A percentile compares a stretch with the other conserved stretches of the same genome.
phyloP scores from a whole-genome alignment of 176 grass and related monocot genomes.

The Raddia guianensis region DNA sequence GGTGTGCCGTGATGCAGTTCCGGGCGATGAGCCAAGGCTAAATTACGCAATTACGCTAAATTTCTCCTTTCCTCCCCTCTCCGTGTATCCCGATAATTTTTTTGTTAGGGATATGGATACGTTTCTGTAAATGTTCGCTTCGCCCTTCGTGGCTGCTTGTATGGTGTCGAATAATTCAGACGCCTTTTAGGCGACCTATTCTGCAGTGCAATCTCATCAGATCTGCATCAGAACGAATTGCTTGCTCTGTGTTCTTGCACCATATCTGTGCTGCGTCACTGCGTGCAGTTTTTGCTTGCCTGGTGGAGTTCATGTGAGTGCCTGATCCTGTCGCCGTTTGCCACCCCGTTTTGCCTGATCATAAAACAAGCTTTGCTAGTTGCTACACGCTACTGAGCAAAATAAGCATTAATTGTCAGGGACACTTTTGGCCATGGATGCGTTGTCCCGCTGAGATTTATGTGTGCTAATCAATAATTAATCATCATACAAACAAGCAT shows the following conservation, averaged over 20 bases:
- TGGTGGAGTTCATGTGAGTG: neutral
- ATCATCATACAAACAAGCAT: neutral
- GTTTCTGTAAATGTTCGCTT: conserved; percentile 19
- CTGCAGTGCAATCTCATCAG: conserved; percentile 3
- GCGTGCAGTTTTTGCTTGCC: neutral
- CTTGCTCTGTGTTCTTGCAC: neutral
- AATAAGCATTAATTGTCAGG: neutral
- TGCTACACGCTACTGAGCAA: neutral
- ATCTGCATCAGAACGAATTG: neutral
- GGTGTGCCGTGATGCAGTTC: neutral
- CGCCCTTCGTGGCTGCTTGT: conserved; percentile 5
- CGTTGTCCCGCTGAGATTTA: neutral
- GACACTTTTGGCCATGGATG: neutral
- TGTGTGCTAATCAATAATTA: neutral
- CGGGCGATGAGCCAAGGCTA: conserved; percentile 14
- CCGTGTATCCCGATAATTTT: conserved; percentile 31
- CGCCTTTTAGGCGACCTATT: conserved; percentile 1
- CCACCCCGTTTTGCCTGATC: neutral
- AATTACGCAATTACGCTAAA: neutral
- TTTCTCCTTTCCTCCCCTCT: conserved; percentile 2
- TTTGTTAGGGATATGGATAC: conserved; percentile 40
- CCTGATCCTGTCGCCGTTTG: neutral
- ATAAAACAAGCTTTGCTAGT: neutral
- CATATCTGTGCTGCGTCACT: neutral
- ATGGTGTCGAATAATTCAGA: conserved; percentile 33